These are phyloP conservation scores for Boletus rubroflammeus DNA, from an alignment of 768 basidiomycete genomes.

Conservation along the genomic window DNA sequence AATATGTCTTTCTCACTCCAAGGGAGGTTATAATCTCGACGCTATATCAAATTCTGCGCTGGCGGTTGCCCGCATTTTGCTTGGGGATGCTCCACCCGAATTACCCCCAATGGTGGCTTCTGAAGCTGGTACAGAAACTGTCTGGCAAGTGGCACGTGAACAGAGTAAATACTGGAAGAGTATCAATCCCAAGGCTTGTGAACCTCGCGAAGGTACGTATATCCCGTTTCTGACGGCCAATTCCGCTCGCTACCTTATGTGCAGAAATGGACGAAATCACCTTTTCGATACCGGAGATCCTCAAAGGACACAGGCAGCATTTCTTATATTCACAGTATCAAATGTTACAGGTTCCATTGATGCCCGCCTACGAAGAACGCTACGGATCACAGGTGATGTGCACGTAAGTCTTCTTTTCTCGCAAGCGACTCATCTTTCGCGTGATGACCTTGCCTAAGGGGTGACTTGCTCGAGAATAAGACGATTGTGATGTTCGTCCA, in stretches of 20 bases:
- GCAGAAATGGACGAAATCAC: slow-evolving; percentile 59
- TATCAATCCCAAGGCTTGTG: slow-evolving; percentile 76
- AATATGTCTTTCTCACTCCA: not conserved
- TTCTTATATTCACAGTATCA: slow-evolving; percentile 71
- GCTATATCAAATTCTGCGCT: slow-evolving; percentile 85
- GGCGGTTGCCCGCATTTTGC: slow-evolving; percentile 82
- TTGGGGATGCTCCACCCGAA: slow-evolving; percentile 82
- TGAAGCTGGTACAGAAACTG: slow-evolving; percentile 81
- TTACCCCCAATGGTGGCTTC: slow-evolving; percentile 70
- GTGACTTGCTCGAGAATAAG: slow-evolving; percentile 71
- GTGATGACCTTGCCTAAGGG: slow-evolving; percentile 39
- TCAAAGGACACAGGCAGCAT: slow-evolving; percentile 86
- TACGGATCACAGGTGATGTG: slow-evolving; percentile 85
- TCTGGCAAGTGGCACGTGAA: slow-evolving; percentile 81
- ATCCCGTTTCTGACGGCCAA: not conserved
- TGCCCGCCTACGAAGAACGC: slow-evolving; percentile 62
- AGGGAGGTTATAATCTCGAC: slow-evolving; percentile 96
- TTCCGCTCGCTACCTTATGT: not conserved
- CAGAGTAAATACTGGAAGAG: slow-evolving; percentile 92
- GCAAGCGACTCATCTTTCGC: not conserved
- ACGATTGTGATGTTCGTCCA: slow-evolving; percentile 87
- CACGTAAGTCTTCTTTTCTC: slow-evolving; percentile 62
- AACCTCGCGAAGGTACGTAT: slow-evolving; percentile 71
- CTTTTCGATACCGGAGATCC: slow-evolving; percentile 74
- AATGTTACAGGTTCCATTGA: slow-evolving; percentile 80